These are phyloP conservation scores for Trichoderma atroviride DNA, from an alignment of 2,329 filamentous ascomycete genomes.

Conservation along the genomic window DNA sequence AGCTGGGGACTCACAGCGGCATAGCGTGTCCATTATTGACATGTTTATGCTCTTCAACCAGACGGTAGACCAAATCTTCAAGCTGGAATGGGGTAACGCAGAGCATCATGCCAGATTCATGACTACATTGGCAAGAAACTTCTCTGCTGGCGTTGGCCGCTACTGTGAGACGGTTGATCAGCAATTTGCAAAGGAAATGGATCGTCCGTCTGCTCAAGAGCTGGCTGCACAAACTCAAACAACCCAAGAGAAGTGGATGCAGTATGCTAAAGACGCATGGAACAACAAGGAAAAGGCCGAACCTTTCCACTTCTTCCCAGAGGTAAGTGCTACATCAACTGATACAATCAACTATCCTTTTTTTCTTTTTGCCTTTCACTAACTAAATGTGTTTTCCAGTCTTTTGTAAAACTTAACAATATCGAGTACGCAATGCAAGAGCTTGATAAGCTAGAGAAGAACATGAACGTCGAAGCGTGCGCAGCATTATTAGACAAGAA, in stretches of 20 bases:
- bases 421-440: constrained; percentile 93
- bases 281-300: constrained; percentile 89
- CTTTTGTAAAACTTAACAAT: constrained; percentile 96
- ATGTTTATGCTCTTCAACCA: constrained; percentile 94
- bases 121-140: constrained; percentile 85
- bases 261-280: constrained; percentile 92
- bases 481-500: constrained; percentile 77
- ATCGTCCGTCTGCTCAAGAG: constrained; percentile 85
- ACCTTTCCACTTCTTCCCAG: constrained; percentile 93
- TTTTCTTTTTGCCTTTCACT: background rate
- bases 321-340: constrained; percentile 59
- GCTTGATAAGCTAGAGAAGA: constrained; percentile 84
- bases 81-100: constrained; percentile 90
- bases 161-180: constrained; percentile 93
- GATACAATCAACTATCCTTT: background rate
- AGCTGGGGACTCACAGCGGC: constrained; percentile 77
- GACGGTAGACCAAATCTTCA: constrained; percentile 81
- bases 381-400: constrained; percentile 54
- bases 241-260: constrained; percentile 89
- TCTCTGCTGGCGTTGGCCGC: constrained; percentile 77
- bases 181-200: constrained; percentile 88
- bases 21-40: constrained; percentile 91
- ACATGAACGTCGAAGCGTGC: constrained; percentile 89
- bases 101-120: constrained; percentile 95
- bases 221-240: constrained; percentile 75